Conservation (phyloP, 1,284 basidiomycete genomes). For the Apiotrichum veenhuisii region DNA sequence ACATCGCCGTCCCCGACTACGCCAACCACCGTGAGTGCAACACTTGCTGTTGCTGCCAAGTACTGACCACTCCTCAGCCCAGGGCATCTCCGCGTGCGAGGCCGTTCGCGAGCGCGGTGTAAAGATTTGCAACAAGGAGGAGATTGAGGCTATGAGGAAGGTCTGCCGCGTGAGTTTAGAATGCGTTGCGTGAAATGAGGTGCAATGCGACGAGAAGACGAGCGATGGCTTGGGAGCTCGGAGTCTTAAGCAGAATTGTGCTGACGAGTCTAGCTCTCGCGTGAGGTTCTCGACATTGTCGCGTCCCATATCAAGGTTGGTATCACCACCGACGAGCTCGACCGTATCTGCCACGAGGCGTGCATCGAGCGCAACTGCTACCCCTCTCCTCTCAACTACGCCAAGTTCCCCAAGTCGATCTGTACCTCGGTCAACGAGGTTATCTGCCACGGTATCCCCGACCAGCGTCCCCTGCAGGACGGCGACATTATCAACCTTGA, state of each 20-base stretch:
- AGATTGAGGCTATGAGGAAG: conserved; percentile 49
- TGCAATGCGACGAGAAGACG: too few relatives aligned
- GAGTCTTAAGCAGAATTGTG: conserved; percentile 1
- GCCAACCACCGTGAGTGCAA: conserved; percentile 48
- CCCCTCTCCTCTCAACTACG: conserved; percentile 91
- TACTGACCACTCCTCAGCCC: conserved; percentile 37
- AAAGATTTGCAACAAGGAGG: conserved; percentile 44
- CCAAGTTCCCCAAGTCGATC: conserved; percentile 88
- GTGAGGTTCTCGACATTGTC: conserved; percentile 87
- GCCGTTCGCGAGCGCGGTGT: conserved; percentile 33
- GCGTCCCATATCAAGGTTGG: conserved; percentile 82
- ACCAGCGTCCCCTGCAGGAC: conserved; percentile 75
- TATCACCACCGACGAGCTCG: conserved; percentile 91
- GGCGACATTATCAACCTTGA: conserved; percentile 93
- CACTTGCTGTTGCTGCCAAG: background rate
- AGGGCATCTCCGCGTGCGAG: conserved; percentile 43
- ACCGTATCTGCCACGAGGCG: conserved; percentile 91
- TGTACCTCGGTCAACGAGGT: conserved; percentile 95
- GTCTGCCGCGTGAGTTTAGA: conserved; percentile 44
- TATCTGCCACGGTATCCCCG: conserved; percentile 96
- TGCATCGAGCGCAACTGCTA: conserved; percentile 88
- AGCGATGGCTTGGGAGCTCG: too few relatives aligned
- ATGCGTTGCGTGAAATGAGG: background rate
- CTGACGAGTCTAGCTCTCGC: conserved; percentile 60
- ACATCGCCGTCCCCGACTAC: conserved; percentile 49